These are phyloP conservation scores for Heliophila coronopifolia DNA, from an alignment of 441 rosid genomes.

Conservation along the genomic window DNA sequence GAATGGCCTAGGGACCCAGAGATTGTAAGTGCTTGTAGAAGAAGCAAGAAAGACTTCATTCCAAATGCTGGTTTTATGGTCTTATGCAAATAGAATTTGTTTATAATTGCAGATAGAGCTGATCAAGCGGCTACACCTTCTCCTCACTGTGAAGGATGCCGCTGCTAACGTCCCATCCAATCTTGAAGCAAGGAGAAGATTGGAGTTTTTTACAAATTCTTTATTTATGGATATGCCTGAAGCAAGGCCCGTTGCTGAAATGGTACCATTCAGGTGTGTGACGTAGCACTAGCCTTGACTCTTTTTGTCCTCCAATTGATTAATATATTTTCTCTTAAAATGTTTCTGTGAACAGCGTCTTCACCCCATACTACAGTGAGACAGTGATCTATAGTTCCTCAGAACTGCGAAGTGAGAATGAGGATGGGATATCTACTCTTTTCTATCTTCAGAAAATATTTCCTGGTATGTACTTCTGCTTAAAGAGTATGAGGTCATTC, in stretches of 20 bases:
- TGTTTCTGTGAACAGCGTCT: conserved; percentile 56
- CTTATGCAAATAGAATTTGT: conserved; percentile 20
- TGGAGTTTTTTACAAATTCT: conserved; percentile 85
- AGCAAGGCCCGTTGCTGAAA: conserved; percentile 86
- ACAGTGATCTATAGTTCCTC: conserved; percentile 93
- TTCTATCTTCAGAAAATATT: conserved; percentile 98
- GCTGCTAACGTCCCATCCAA: conserved; percentile 94
- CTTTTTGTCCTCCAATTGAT: conserved; percentile 5
- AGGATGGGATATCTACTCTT: conserved; percentile 96
- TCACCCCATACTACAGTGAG: conserved; percentile 99
- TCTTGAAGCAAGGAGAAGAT: conserved; percentile 97
- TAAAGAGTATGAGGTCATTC: conserved; percentile 9
- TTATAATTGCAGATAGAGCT: conserved; percentile 68
- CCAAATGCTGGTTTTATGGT: conserved; percentile 22
- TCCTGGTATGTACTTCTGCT: conserved; percentile 60
- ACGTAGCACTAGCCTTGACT: conserved; percentile 7
- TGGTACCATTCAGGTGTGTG: conserved; percentile 75
- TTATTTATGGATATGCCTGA: conserved; percentile 94
- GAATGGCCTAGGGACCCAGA: conserved; percentile 95
- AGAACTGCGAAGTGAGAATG: conserved; percentile 88
- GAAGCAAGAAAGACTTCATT: conserved; percentile 4
- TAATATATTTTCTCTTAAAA: conserved; percentile 10
- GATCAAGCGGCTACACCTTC: conserved; percentile 93
- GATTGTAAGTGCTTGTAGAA: conserved; percentile 46
- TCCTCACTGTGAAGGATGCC: conserved; percentile 92